Evolutionary conservation across 345 rosid species (phyloP).

Genomic region (Pugionium cornutum): DNA sequence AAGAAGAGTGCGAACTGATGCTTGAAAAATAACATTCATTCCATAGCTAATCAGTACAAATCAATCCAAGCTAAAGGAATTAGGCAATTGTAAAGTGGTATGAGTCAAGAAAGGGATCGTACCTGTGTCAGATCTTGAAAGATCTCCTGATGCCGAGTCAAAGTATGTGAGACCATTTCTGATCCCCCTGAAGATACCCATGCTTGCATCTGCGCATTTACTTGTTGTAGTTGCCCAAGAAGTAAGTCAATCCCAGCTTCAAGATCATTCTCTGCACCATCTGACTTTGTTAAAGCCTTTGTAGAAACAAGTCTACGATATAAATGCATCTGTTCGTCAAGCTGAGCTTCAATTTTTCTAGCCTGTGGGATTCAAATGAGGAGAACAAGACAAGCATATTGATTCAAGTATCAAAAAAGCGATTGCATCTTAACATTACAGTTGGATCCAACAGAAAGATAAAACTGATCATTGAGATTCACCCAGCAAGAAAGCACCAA

Average conservation of each 20-base stretch:
- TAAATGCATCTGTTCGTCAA: slow-evolving; percentile 94
- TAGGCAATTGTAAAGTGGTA: background rate
- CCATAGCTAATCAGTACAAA: slow-evolving; percentile 1
- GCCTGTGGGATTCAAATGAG: slow-evolving; percentile 53
- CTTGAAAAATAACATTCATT: background rate
- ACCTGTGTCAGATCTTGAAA: slow-evolving; percentile 94
- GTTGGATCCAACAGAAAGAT: background rate
- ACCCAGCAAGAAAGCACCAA: background rate
- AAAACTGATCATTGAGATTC: background rate
- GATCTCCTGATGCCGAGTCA: slow-evolving; percentile 96
- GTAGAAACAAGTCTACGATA: slow-evolving; percentile 81
- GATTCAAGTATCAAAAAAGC: background rate
- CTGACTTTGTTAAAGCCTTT: slow-evolving; percentile 62
- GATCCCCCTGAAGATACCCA: slow-evolving; percentile 98
- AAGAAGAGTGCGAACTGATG: slow-evolving; percentile 5
- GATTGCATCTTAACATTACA: background rate
- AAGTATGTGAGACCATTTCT: slow-evolving; percentile 97
- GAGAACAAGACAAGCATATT: slow-evolving; percentile 13
- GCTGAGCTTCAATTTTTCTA: slow-evolving; percentile 92
- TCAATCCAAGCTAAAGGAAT: background rate
- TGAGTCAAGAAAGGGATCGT: slow-evolving; percentile 9
- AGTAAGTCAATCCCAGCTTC: slow-evolving; percentile 75
- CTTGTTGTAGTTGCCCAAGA: slow-evolving; percentile 78
- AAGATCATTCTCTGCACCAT: slow-evolving; percentile 65
- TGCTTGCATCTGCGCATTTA: slow-evolving; percentile 86